Base-by-base conservation (phyloP, 164 flowering plant species). In the Umbellularia californica region DNA sequence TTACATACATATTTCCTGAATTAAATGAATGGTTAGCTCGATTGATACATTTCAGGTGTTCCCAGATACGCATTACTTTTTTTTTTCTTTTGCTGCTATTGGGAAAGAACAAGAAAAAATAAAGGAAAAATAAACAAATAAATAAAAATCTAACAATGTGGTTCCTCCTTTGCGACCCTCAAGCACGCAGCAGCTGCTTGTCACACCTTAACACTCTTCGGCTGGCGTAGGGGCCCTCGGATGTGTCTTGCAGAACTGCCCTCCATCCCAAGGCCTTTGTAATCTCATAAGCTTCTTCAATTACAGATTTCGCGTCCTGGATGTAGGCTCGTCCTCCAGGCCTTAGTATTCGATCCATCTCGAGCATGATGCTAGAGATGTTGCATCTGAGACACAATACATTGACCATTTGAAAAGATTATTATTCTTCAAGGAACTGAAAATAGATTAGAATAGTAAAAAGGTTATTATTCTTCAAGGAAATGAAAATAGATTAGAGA, bases 301-400 rank as follows among this genome's bases (percentile, higher is more conserved):
- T 85, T 25, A 88, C 77, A 35, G 82, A 71, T 35, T 77, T 58
- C 0, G 84, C 68, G 77, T 92, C 95, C 9, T 84, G 88, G 33
- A 91, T 89, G 78, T 91, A 91, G 25, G 82, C 93, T 50, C 78
- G 87, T 25, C 96, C 97, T 60, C 89, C 88, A 22, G 92, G 96
- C 77, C 97, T 86, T 19, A 93, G 84, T 17, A 93, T 91, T 30
- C 96, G 81, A 77, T 93, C 96, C 92, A 93, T 91, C 84, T 93
- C 96, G 6, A 93, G 88, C 92, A 93, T 79, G 74, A 93, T 89
- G 65, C 72, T 85, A 30, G 94, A 81, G 22, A 85, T 82, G 74
- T 84, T 87, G 74, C 97, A 93, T 74, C 87, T 91, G 84, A 65
- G 33, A 66, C 24, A 27, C 11, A 24, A 72, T 19, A 35, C 50